Evolutionary conservation across 768 basidiomycete genomes (phyloP).

Genomic region (Phylloporus arenicola): DNA sequence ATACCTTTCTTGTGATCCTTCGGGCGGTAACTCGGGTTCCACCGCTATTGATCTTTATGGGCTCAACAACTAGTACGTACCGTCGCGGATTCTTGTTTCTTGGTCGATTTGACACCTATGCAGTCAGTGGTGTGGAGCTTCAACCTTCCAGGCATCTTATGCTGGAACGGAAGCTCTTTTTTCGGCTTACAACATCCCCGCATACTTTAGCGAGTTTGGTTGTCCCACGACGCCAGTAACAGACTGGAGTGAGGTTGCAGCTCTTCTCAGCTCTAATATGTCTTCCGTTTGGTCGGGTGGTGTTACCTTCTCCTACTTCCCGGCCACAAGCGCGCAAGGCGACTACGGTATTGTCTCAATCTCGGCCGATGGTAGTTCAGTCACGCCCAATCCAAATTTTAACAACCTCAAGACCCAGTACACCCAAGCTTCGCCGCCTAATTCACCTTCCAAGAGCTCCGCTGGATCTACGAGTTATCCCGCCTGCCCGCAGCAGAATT

Average conservation of each 20-base stretch:
- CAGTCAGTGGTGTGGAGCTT: slow-evolving; percentile 81
- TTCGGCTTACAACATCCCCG: slow-evolving; percentile 65
- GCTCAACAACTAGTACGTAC: slow-evolving; percentile 75
- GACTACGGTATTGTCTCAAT: slow-evolving; percentile 85
- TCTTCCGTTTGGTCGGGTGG: slow-evolving; percentile 83
- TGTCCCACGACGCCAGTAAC: slow-evolving; percentile 63
- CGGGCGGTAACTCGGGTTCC: slow-evolving; percentile 44
- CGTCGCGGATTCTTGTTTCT: background rate
- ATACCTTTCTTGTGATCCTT: slow-evolving; percentile 73
- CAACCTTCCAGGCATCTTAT: slow-evolving; percentile 53
- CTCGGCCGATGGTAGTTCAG: slow-evolving; percentile 56
- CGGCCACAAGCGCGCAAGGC: slow-evolving; percentile 63
- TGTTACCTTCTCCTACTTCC: slow-evolving; percentile 87
- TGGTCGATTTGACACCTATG: slow-evolving; percentile 10
- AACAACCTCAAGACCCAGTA: slow-evolving; percentile 60
- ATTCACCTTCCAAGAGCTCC: slow-evolving; percentile 52
- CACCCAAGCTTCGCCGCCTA: slow-evolving; percentile 48
- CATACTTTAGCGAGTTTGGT: slow-evolving; percentile 89
- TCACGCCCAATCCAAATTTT: slow-evolving; percentile 68
- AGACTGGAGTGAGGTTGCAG: slow-evolving; percentile 69
- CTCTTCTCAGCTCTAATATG: slow-evolving; percentile 70
- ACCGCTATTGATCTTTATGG: slow-evolving; percentile 82
- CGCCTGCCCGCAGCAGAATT: slow-evolving; percentile 58
- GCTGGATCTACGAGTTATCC: slow-evolving; percentile 49
- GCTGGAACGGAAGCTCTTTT: slow-evolving; percentile 49